A percentile compares a stretch with the other conserved stretches of the same genome.
phyloP scores from a whole-genome alignment of 177 flowering plant genomes.

The Vitis hybrid region DNA sequence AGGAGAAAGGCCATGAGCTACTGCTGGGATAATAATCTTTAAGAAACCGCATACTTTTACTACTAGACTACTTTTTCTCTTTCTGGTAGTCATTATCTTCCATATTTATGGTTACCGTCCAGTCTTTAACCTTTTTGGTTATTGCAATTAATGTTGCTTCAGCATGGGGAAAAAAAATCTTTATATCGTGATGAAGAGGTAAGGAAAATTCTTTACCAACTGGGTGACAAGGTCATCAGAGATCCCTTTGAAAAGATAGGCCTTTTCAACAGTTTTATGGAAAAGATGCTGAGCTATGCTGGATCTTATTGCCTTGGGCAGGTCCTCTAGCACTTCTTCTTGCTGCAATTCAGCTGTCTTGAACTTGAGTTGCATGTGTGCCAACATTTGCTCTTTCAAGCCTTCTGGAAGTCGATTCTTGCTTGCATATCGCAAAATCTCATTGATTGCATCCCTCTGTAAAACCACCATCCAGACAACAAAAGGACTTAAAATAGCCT shows the following conservation, averaged over 20 bases:
- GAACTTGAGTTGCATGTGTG: constrained; percentile 79
- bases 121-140: not conserved
- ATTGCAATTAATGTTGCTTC: not conserved
- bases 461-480: not conserved
- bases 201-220: constrained; percentile 45
- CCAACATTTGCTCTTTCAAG: constrained; percentile 83
- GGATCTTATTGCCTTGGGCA: constrained; percentile 90
- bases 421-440: constrained; percentile 68
- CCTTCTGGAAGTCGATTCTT: constrained; percentile 79
- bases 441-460: constrained; percentile 75
- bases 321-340: constrained; percentile 66
- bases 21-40: not conserved
- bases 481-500: not conserved
- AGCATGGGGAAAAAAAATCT: not conserved
- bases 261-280: constrained; percentile 41
- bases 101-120: not conserved
- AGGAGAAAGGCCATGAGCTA: constrained; percentile 3
- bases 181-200: not conserved
- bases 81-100: not conserved
- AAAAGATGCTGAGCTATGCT: constrained; percentile 82
- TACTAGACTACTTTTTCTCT: not conserved
- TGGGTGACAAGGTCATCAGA: constrained; percentile 66
- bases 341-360: constrained; percentile 81
- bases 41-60: not conserved
- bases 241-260: constrained; percentile 68